Evolutionary conservation across 139 green algal species (phyloP), one percentile per base, ranked within the genome.

Genomic region (Tetraselmis chui): DNA sequence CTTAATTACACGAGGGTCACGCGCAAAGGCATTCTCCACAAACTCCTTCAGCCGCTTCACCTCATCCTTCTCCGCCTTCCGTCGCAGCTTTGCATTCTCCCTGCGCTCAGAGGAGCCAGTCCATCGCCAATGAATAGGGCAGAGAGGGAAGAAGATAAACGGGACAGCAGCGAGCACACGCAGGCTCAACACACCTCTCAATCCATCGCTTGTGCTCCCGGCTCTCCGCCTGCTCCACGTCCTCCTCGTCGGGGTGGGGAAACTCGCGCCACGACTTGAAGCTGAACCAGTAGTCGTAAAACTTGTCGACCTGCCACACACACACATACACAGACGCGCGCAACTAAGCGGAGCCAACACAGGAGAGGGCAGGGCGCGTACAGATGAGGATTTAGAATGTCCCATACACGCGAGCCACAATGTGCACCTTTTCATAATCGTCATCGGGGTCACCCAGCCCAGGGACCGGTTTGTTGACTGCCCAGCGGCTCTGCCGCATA

Each of bases 51-150:
- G 85, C 45, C 96, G 87, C 80, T 85, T 81, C 0, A 78, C 84
- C 88, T 98, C 95, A n/a, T 98, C 96, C 85, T 98, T 98, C 88
- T 98, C 98, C 58, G 85, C 92, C 80, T 95, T 95, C 85, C 97
- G 92, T 24, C 96, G 84, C 81, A 99, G 91, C 89, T 98, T 98
- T 29, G 89, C 59, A 86, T 99, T 99, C 79, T 94, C 89, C 23
- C 85, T 90, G 81, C 11, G 67, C 59, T 29, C 1, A 26, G 1
- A 67, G 45, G 18, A 67, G 45, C 11, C 45, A 67, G 45, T 18
- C 45, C 45, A 67, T 67, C 45, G 45, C 45, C 45, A 67, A 67
- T 5, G 45, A 5, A 18, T 67, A 67, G 45, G 45, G 45, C 18
- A 18, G 45, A 18, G 45, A 67, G 18, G 18, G 45, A 18, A 67